Conservation (phyloP, 495 filamentous ascomycete species). For the Jackrogersella minutella region DNA sequence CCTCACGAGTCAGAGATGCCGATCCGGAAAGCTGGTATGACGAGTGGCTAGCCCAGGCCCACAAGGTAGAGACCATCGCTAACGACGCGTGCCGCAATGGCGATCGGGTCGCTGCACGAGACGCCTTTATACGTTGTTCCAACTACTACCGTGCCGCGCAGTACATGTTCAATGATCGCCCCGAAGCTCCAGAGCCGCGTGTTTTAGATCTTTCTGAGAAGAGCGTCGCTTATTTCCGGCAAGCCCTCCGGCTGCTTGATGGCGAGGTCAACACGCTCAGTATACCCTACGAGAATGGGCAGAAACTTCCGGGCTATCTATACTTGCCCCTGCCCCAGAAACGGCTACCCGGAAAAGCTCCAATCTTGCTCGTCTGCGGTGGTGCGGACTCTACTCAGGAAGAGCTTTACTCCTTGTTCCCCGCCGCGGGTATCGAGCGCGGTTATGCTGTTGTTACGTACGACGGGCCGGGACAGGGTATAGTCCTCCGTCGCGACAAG, state of each 20-base stretch:
- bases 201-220: background rate
- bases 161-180: background rate
- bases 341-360: constrained; percentile 35
- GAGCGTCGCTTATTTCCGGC: background rate
- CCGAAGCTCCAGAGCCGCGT: background rate
- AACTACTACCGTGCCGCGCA: constrained; percentile 52
- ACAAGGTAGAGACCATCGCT: constrained; percentile 46
- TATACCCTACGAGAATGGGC: constrained; percentile 51
- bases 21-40: constrained; percentile 54
- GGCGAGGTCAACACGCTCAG: constrained; percentile 23
- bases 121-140: constrained; percentile 49
- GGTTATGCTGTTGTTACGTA: constrained; percentile 60
- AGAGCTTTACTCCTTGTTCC: constrained; percentile 54
- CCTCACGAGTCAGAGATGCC: constrained; percentile 46
- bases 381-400: constrained; percentile 58
- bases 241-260: background rate
- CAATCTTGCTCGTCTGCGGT: constrained; percentile 50
- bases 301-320: constrained; percentile 50
- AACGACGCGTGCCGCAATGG: constrained; percentile 37
- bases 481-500: constrained; percentile 44
- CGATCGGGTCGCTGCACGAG: constrained; percentile 36
- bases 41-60: constrained; percentile 43
- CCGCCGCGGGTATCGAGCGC: constrained; percentile 26
- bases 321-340: constrained; percentile 45
- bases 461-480: constrained; percentile 62